A percentile compares a stretch with the other conserved stretches of the same genome.
Evolutionary conservation across 2,329 filamentous ascomycete species (phyloP).

Genomic region (Cercospora berteroae): DNA sequence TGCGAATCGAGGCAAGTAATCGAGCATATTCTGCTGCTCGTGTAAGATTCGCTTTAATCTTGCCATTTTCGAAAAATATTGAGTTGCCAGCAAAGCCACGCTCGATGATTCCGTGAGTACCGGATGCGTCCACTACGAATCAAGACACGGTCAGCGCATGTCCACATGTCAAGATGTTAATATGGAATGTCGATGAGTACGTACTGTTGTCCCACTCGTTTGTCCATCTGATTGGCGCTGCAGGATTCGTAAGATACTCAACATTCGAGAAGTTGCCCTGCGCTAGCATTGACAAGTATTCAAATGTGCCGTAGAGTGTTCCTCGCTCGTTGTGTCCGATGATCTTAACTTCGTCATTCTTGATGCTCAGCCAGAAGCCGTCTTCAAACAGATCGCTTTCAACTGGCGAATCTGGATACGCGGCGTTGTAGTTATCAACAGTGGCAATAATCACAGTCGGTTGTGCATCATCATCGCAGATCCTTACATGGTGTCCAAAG

Average conservation of each 20-base stretch:
- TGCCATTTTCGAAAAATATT: conserved; percentile 64
- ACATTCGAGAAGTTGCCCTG: conserved; percentile 56
- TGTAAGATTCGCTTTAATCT: conserved; percentile 57
- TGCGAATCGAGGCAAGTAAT: conserved; percentile 62
- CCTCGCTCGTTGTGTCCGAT: conserved; percentile 65
- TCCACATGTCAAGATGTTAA: neutral
- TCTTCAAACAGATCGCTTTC: conserved; percentile 50
- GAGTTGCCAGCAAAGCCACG: conserved; percentile 66
- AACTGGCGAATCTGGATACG: conserved; percentile 26
- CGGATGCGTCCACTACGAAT: conserved; percentile 9
- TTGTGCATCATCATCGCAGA: conserved; percentile 30
- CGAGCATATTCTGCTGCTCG: conserved; percentile 63
- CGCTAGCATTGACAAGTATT: conserved; percentile 65
- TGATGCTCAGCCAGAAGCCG: conserved; percentile 60
- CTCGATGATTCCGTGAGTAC: conserved; percentile 50
- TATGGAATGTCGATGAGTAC: conserved; percentile 55
- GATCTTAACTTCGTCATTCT: conserved; percentile 53
- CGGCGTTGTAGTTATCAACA: conserved; percentile 43
- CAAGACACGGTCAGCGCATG: neutral
- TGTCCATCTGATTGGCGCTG: conserved; percentile 64
- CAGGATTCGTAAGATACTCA: conserved; percentile 54
- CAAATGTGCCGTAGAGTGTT: conserved; percentile 66
- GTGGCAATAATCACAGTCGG: conserved; percentile 53
- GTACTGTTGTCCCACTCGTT: conserved; percentile 68
- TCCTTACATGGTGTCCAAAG: conserved; percentile 45